Evolutionary conservation across 2,329 filamentous ascomycete genomes (phyloP).

Genomic region (Gremmenia infestans): DNA sequence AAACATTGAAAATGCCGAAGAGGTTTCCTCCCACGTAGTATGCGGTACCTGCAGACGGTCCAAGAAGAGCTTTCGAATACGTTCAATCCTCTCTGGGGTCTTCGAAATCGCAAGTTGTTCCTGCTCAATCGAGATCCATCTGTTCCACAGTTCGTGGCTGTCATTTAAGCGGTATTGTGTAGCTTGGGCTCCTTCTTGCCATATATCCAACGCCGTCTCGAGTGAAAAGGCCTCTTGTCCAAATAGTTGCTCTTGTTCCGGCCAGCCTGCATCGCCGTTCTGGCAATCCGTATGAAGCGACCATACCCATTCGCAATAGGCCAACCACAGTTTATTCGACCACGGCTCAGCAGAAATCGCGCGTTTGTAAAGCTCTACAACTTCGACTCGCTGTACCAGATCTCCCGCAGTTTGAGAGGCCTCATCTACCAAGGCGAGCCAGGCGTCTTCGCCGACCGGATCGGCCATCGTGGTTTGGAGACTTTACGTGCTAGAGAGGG

Average conservation of each 20-base stretch:
- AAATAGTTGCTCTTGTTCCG: constrained; percentile 63
- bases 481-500: background rate
- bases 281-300: constrained; percentile 63
- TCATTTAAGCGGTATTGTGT: constrained; percentile 71
- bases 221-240: constrained; percentile 69
- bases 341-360: constrained; percentile 67
- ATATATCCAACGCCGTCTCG: constrained; percentile 60
- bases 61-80: constrained; percentile 64
- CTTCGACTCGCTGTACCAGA: constrained; percentile 61
- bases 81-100: constrained; percentile 53
- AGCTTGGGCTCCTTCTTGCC: constrained; percentile 66
- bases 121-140: constrained; percentile 68
- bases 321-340: constrained; percentile 69
- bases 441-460: constrained; percentile 70
- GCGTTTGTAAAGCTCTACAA: constrained; percentile 67
- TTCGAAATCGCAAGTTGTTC: constrained; percentile 56
- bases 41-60: constrained; percentile 70
- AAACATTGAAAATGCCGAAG: constrained; percentile 69
- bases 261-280: constrained; percentile 49
- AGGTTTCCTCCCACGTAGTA: constrained; percentile 68
- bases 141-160: constrained; percentile 75
- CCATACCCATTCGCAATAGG: constrained; percentile 75
- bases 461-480: constrained; percentile 25
- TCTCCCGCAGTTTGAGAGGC: constrained; percentile 55
- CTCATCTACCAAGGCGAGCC: constrained; percentile 73